phyloP scores from a whole-genome alignment of 306 rosid genomes.

The Ammopiptanthus mongolicus region DNA sequence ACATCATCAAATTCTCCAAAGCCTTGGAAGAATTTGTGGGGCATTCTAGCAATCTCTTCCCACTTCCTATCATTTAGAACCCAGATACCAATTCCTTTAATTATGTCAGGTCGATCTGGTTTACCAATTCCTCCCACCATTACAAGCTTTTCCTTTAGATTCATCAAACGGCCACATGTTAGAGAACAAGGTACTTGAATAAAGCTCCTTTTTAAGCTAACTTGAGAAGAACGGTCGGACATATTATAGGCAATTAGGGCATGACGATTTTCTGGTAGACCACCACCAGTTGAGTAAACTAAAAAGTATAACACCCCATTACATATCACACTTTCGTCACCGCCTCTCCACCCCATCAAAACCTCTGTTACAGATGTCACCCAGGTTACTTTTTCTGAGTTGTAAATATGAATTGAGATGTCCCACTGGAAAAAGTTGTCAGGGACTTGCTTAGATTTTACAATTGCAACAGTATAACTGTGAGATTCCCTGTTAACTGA shows the following conservation, averaged over 20 bases:
- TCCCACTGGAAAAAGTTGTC: conserved; percentile 70
- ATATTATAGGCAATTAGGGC: conserved; percentile 55
- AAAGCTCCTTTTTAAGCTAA: conserved; percentile 43
- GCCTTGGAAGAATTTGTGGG: conserved; percentile 82
- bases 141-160: conserved; percentile 73
- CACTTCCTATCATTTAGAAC: conserved; percentile 58
- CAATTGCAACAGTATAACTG: conserved; percentile 56
- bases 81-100: conserved; percentile 93
- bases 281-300: conserved; percentile 72
- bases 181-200: conserved; percentile 72
- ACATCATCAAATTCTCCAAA: conserved; percentile 92
- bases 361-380: conserved; percentile 54
- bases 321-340: conserved; percentile 83
- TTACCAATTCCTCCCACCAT: conserved; percentile 98
- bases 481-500: conserved; percentile 55
- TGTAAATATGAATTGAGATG: conserved; percentile 58
- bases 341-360: conserved; percentile 83
- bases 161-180: conserved; percentile 91
- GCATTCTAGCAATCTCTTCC: conserved; percentile 87
- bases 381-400: conserved; percentile 57
- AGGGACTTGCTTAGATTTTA: conserved; percentile 74
- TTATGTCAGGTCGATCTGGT: conserved; percentile 69
- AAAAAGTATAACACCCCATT: conserved; percentile 70
- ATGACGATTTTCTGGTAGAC: conserved; percentile 53
- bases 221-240: conserved; percentile 38